A percentile compares a stretch with the other conserved stretches of the same genome.
Evolutionary conservation across 257 asterid species (phyloP).

Genomic region (Craterostigma plantagineum): DNA sequence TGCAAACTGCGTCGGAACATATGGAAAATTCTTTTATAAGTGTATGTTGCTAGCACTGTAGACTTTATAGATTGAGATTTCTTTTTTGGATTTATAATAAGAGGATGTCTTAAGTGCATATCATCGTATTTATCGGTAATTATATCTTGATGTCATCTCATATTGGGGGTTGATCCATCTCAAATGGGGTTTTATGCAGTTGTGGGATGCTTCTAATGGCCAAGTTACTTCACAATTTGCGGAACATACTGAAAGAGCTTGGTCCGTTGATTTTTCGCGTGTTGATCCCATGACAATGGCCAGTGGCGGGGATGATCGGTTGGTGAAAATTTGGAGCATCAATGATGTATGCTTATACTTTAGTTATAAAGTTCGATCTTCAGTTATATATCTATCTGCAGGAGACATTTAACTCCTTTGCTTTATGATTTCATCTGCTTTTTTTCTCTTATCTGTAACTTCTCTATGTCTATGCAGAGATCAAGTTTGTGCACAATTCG

Average conservation of each 20-base stretch:
- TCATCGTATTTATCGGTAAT: no score
- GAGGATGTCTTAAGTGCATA: no score
- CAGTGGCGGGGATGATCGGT: constrained; percentile 88
- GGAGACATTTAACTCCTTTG: no score
- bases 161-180: constrained; percentile 1
- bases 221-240: constrained; percentile 34
- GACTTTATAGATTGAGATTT: no score
- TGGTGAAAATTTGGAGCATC: constrained; percentile 86
- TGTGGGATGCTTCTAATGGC: constrained; percentile 93
- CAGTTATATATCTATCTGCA: no score
- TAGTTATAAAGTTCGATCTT: no score
- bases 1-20: no score
- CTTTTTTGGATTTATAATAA: no score
- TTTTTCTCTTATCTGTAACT: no score
- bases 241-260: constrained; percentile 80
- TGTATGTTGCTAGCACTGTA: no score
- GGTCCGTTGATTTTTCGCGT: constrained; percentile 92
- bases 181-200: constrained; percentile 22
- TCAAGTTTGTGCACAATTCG: constrained; percentile 73
- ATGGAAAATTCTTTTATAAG: no score
- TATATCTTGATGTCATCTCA: constrained; percentile 10
- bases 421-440: no score
- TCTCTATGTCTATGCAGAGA: constrained; percentile 29
- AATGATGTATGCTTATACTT: constrained; percentile 29
- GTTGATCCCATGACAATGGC: constrained; percentile 64